Evolutionary conservation across 2,329 filamentous ascomycete species (phyloP).

Genomic region (Lecanosticta acicola): DNA sequence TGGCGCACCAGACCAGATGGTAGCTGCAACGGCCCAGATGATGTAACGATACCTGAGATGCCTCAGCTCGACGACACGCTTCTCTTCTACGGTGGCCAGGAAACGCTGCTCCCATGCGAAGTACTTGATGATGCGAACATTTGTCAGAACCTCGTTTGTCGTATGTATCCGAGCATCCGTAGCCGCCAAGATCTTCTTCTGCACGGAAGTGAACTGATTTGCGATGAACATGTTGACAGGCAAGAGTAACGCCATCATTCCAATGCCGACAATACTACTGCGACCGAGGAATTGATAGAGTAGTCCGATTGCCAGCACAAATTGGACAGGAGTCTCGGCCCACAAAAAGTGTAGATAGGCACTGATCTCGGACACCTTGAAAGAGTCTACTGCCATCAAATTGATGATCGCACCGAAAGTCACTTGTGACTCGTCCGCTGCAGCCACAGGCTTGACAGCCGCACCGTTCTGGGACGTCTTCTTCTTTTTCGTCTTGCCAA

Average conservation of each 20-base stretch:
- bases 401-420: conserved; percentile 99
- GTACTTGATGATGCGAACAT: conserved; percentile 98
- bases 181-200: conserved; percentile 84
- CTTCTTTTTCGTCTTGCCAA: conserved; percentile 56
- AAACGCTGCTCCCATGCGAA: conserved; percentile 98
- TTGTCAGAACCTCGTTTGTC: conserved; percentile 94
- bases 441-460: conserved; percentile 28
- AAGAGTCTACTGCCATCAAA: conserved; percentile 97
- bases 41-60: conserved; percentile 78
- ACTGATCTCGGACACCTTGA: conserved; percentile 93
- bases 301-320: conserved; percentile 71
- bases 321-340: conserved; percentile 82
- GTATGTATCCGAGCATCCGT: conserved; percentile 95
- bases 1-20: conserved; percentile 93
- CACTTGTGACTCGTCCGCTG: conserved; percentile 58
- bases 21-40: conserved; percentile 85
- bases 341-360: conserved; percentile 95
- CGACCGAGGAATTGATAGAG: conserved; percentile 86
- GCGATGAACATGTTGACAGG: conserved; percentile 88
- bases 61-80: conserved; percentile 70
- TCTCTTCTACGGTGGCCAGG: conserved; percentile 78
- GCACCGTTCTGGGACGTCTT: conserved; percentile 37
- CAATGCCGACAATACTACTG: conserved; percentile 88
- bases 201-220: conserved; percentile 74
- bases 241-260: conserved; percentile 81